Conservation (phyloP, 1,284 basidiomycete species). For the Stereum hirsutum region DNA sequence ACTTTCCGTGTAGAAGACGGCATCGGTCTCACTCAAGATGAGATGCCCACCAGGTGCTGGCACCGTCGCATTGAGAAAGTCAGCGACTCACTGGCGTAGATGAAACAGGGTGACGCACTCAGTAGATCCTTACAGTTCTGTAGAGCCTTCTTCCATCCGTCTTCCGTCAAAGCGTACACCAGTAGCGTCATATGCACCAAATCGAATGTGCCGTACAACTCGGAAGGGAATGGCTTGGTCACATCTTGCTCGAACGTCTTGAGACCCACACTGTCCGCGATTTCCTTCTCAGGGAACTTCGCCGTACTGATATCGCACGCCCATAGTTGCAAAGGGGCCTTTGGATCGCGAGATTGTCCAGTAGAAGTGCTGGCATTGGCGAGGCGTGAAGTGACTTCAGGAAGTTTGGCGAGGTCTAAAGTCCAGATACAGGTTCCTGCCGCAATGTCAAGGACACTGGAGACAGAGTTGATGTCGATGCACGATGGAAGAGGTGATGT, state of each 20-base stretch:
- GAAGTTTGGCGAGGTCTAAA: conserved; percentile 6
- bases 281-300: not conserved
- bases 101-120: not conserved
- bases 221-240: conserved; percentile 7
- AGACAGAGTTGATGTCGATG: conserved; percentile 1
- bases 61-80: not conserved
- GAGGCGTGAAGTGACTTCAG: conserved; percentile 8
- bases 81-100: not conserved
- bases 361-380: not conserved
- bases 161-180: conserved; percentile 5
- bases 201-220: conserved; percentile 7
- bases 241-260: conserved; percentile 9
- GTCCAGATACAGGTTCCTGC: conserved; percentile 9
- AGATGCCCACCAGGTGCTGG: not conserved
- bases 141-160: conserved; percentile 7
- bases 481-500: conserved; percentile 2
- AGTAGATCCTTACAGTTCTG: conserved; percentile 5
- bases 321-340: not conserved
- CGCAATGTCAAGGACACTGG: conserved; percentile 6
- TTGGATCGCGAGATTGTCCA: not conserved
- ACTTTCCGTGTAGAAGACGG: not conserved
- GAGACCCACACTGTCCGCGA: conserved; percentile 1
- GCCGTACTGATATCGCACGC: conserved; percentile 2
- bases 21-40: not conserved
- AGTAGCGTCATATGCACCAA: conserved; percentile 7